These are phyloP conservation scores for Fagus sylvatica DNA, from an alignment of 306 rosid species.

Conservation along the genomic window DNA sequence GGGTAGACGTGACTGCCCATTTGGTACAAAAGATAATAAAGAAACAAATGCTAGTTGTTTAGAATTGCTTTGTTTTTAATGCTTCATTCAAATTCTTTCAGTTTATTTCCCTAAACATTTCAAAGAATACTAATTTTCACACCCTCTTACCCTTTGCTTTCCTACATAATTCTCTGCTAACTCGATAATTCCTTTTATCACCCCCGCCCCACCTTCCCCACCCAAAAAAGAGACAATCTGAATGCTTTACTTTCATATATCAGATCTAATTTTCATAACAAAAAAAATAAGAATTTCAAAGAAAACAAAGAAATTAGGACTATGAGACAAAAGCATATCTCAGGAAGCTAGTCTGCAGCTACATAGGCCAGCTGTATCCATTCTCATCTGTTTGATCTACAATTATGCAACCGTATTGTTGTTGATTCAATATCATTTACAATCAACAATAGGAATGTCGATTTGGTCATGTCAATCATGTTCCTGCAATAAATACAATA, in stretches of 20 bases:
- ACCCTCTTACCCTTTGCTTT: background rate
- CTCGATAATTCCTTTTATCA: too few relatives aligned
- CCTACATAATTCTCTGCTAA: background rate
- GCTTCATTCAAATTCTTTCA: conserved; percentile 1
- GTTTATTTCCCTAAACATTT: background rate
- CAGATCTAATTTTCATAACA: conserved; percentile 1
- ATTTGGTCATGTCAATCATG: conserved; percentile 23
- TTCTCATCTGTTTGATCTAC: conserved; percentile 5
- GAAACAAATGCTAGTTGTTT: background rate
- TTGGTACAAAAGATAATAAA: conserved; percentile 5
- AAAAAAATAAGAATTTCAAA: background rate
- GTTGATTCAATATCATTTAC: conserved; percentile 37
- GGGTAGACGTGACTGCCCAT: conserved; percentile 3
- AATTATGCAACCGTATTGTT: conserved; percentile 3
- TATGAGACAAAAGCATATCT: background rate
- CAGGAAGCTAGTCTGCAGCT: conserved; percentile 10
- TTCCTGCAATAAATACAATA: conserved; percentile 27
- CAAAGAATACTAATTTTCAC: background rate
- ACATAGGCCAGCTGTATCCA: conserved; percentile 12
- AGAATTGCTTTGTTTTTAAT: background rate
- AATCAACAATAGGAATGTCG: conserved; percentile 36
- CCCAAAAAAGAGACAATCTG: background rate
- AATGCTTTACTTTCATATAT: background rate
- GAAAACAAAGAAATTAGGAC: background rate
- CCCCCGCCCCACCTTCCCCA: too few relatives aligned